Evolutionary conservation across 108 stramenopile genomes (phyloP), one percentile per base, ranked within the genome.

Genomic region (Pseudonitzschia pungens): DNA sequence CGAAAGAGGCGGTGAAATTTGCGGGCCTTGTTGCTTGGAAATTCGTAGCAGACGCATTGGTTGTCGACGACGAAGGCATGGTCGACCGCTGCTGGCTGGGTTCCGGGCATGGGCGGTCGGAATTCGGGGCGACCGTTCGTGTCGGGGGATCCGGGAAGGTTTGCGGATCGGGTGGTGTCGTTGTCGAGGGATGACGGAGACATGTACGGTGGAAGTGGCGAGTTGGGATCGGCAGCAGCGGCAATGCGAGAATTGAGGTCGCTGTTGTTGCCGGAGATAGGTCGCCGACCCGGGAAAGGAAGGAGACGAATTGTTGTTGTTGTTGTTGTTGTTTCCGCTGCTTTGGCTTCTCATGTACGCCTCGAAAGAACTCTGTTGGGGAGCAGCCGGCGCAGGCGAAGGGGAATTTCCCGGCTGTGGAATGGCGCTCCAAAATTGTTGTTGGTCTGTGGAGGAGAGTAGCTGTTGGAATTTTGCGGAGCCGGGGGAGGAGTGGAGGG

Each of bases 171-270:
- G 22, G 24, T 50, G 36, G 4, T 48, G 9, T 8, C 43, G 42
- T 67, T 41, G 9, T 67, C 45, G 16, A 67, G 28, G 0, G 43
- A 67, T 28, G 66, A 0, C 22, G 66, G 66, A 45, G 28, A 40
- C 43, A 50, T 67, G 36, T 44, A 67, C n/a, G 43, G 66, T 5
- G 66, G 66, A 67, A 67, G 45, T 24, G 66, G 66, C 3, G 66
- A 45, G 27, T 16, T 40, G 18, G 66, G 43, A 28, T 44, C 45
- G 12, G 44, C 36, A 24, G 66, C 45, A 21, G 66, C 45, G n/a
- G 66, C 45, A 29, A 50, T 41, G 14, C 40, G 42, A 26, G 26
- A 43, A 24, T n/a, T 28, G 5, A 50, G 40, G 24, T 36, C 36
- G 6, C 6, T 36, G 32, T 28, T 50, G 66, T 11, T 50, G 43